Evolutionary conservation across 176 grass and related monocot genomes (phyloP).

Genomic region (Carex littledalei): DNA sequence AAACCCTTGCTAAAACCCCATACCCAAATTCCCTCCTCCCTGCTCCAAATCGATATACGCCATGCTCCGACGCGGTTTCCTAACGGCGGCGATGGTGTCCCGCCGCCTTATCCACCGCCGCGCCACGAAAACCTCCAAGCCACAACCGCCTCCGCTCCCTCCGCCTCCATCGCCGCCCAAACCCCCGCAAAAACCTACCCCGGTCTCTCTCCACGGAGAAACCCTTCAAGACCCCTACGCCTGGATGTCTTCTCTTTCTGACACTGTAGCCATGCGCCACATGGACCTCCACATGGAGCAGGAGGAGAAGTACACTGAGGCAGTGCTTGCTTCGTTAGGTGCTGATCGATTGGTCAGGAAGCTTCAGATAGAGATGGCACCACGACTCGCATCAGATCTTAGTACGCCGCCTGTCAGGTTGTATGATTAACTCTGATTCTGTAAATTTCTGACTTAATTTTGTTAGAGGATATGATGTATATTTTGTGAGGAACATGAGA

Average conservation of each 20-base stretch:
- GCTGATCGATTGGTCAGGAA: constrained; percentile 67
- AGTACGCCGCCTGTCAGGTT: constrained; percentile 54
- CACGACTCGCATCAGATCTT: constrained; percentile 54
- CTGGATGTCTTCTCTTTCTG: constrained; percentile 69
- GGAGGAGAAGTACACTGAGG: constrained; percentile 88
- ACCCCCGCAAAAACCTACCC: constrained; percentile 31
- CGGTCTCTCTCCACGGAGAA: constrained; percentile 29
- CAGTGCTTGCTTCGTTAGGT: constrained; percentile 55
- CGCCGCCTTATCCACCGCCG: constrained; percentile 16
- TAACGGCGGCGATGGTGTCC: not conserved
- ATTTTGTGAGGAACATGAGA: not conserved
- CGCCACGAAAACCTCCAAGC: not conserved
- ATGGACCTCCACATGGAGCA: constrained; percentile 93
- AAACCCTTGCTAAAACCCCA: constrained; percentile 15
- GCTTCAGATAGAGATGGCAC: constrained; percentile 93
- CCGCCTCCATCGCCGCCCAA: constrained; percentile 28
- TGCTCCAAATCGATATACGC: not conserved
- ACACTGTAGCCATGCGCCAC: constrained; percentile 90
- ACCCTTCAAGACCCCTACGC: constrained; percentile 51
- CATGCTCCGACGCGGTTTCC: not conserved
- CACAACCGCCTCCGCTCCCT: constrained; percentile 5
- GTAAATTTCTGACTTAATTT: not conserved
- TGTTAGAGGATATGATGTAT: not conserved
- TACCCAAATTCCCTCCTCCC: not conserved
- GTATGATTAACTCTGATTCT: not conserved